Evolutionary conservation across 2,329 filamentous ascomycete genomes (phyloP), one percentile per base, ranked within the genome.

Genomic region (Huntiella bhutanensis): DNA sequence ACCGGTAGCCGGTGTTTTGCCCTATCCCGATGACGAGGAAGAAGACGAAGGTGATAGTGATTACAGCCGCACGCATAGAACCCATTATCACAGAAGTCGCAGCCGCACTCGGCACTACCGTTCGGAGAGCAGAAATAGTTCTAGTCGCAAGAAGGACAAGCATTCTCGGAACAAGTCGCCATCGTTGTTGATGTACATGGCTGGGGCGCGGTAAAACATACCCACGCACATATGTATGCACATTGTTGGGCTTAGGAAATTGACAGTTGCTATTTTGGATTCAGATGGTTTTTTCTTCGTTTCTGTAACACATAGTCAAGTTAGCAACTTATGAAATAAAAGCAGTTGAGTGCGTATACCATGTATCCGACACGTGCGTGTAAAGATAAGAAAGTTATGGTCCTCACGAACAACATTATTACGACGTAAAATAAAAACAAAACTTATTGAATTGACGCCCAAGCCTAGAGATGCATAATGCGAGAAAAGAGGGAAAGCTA

Each of bases 101-200:
- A 55, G 53, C 50, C 47, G 47, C 38, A 47, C 44, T 5, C 33
- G 39, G 13, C 41, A 37, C 22, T 38, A 41, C 6, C 46, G 45
- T 8, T 34, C 17, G 62, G 67, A 45, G 59, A 62, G 36, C 64
- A 72, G 41, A 70, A 69, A 49, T 69, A 75, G 57, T 71, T 65
- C 64, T 69, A 74, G 41, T 28, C 69, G 71, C 53, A 73, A 72
- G 62, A 74, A 73, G 64, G 64, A 71, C 51, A 67, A 65, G 47
- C 22, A 28, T 10, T 67, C 62, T 55, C 64, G 71, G 48, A 73
- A 70, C 62, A 71, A 70, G 58, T 74, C 70, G 12, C 72, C 71
- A 4, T 64, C 64, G 6, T 55, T 75, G 45, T 57, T 76, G 49
- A 70, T 74, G 65, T 76, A 74, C 52, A 58, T 76, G 15, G 71